These are phyloP conservation scores for Helicostylum pulchrum DNA, from an alignment of 192 early-diverging fungal species.

Conservation along the genomic window DNA sequence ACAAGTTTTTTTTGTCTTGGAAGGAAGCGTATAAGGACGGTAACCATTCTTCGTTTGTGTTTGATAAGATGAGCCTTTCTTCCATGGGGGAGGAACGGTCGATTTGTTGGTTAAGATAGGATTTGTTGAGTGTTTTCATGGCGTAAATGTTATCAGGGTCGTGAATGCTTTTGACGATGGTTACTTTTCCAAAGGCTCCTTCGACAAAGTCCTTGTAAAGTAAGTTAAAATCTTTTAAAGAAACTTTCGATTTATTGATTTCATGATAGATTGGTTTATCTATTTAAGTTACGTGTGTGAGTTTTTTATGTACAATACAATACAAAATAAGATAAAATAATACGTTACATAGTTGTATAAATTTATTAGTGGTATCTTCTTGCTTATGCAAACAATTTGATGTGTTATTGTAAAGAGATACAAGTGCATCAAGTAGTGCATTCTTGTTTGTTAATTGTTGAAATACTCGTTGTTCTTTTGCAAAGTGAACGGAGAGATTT, in stretches of 20 bases:
- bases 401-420: neutral
- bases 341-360: conserved; percentile 6
- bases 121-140: conserved; percentile 76
- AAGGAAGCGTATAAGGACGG: conserved; percentile 70
- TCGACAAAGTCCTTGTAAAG: conserved; percentile 4
- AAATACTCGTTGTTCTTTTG: conserved; percentile 3
- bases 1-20: conserved; percentile 85
- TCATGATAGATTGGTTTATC: conserved; percentile 8
- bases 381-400: neutral
- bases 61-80: conserved; percentile 71
- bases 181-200: conserved; percentile 12
- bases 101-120: conserved; percentile 63
- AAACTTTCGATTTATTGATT: conserved; percentile 4
- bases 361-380: neutral
- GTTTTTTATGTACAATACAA: neutral
- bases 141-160: conserved; percentile 68
- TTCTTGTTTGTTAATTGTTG: neutral
- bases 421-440: conserved; percentile 9
- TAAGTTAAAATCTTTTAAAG: neutral
- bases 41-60: conserved; percentile 62
- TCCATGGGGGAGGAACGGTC: conserved; percentile 88
- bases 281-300: neutral
- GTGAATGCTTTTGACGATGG: conserved; percentile 68
- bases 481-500: neutral
- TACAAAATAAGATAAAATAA: neutral